Evolutionary conservation across 192 early-diverging fungal species (phyloP), one percentile per base, ranked within the genome.

Genomic region (Rhizophagus clarus): DNA sequence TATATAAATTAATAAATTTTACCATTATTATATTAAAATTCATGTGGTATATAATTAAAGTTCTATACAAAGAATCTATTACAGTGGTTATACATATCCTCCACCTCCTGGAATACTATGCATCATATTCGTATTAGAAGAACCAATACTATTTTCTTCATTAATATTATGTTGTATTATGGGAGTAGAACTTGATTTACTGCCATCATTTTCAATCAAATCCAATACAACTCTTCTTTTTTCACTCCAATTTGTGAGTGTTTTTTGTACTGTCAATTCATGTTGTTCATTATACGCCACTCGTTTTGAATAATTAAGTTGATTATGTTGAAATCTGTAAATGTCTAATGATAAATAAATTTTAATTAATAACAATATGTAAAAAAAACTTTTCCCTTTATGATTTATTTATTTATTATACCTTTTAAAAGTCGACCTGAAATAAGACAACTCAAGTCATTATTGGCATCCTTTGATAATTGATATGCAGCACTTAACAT

Each of bases 401-500:
- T 40, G 37, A 40, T 9, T 40, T 40, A 40, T 29, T 60, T 31
- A 61, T 22, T 60, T 8, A 8, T 8, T 42, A 5, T 77, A 77
- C 75, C 75, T 64, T 62, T 77, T 45, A 77, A 77, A 51, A 77
- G 51, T n/a, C 45, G 51, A 26, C 75, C 75, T 8, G 75, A 49
- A 42, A 77, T 26, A 66, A 66, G 61, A 64, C 75, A 64, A 29
- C 62, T 20, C 22, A 77, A 24, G 24, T 66, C 42, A 66, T 64
- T 77, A 42, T 45, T 29, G 9, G 62, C 75, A 77, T 64, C 28
- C 34, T 64, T 77, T 4, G 42, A 51, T 32, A 64, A 47, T 29
- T 74, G 32, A 67, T 72, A 83, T 47, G 81, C 84, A 17, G 86
- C 70, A 63, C 68, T 70, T 22, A 84, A 77, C 79, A 85, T 87